Evolutionary conservation across 129 eudicot species (phyloP).

Genomic region (Helichrysum umbraculigerum): DNA sequence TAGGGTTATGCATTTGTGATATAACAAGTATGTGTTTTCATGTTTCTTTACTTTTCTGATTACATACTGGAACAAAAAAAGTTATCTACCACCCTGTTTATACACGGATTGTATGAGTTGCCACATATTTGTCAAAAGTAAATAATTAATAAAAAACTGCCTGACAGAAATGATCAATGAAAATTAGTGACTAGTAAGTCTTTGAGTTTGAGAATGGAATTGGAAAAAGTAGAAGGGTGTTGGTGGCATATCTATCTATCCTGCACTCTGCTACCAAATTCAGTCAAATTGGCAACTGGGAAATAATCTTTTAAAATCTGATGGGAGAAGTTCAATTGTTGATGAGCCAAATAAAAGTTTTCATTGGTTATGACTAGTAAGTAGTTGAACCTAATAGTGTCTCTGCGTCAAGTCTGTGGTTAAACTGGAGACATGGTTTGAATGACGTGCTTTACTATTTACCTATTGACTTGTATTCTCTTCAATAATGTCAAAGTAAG

Average conservation of each 20-base stretch:
- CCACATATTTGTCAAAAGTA: neutral
- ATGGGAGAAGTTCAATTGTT: neutral
- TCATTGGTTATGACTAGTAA: no score
- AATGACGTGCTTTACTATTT: no score
- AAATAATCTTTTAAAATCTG: neutral
- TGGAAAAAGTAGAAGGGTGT: neutral
- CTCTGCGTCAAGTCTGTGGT: no score
- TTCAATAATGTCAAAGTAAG: no score
- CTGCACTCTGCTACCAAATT: neutral
- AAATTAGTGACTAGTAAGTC: neutral
- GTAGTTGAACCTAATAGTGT: no score
- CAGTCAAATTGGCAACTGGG: neutral
- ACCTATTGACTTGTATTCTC: no score
- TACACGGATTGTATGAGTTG: neutral
- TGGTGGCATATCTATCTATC: neutral
- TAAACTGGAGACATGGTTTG: no score
- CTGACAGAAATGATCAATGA: neutral
- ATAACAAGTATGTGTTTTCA: neutral
- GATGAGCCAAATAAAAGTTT: no score
- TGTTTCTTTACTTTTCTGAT: neutral
- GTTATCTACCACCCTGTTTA: no score
- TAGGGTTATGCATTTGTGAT: neutral
- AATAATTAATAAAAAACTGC: neutral
- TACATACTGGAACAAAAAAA: neutral
- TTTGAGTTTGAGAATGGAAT: neutral